Evolutionary conservation across 2,329 filamentous ascomycete genomes (phyloP).

Genomic region (Penicillium fuscoglaucum): DNA sequence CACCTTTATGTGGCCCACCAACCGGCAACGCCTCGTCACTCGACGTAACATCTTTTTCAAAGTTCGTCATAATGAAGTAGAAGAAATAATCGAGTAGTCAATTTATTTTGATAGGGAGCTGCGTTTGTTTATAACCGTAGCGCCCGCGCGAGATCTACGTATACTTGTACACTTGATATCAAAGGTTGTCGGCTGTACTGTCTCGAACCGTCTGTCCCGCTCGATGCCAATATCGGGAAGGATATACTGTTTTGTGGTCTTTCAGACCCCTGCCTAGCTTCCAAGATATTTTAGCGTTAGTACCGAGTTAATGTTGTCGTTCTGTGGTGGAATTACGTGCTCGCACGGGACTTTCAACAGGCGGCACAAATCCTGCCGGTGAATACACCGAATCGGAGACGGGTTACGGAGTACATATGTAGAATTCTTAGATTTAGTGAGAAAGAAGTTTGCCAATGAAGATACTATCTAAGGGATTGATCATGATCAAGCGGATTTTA

Average conservation of each 20-base stretch:
- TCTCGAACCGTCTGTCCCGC: conserved; percentile 1
- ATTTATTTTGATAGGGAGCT: neutral
- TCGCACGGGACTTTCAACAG: conserved; percentile 24
- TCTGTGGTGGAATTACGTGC: conserved; percentile 34
- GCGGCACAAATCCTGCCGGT: neutral
- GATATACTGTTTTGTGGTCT: neutral
- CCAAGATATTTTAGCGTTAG: neutral
- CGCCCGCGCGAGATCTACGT: neutral
- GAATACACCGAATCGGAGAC: neutral
- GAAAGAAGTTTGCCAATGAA: neutral
- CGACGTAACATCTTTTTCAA: conserved; percentile 18
- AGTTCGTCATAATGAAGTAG: conserved; percentile 12
- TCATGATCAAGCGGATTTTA: neutral
- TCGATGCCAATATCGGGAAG: conserved; percentile 17
- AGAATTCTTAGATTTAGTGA: neutral
- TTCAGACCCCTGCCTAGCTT: neutral
- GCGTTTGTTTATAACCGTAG: neutral
- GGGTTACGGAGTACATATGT: too few relatives aligned
- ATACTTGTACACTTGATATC: neutral
- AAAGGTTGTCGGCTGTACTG: neutral
- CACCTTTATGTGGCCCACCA: conserved; percentile 14
- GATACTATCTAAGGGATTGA: neutral
- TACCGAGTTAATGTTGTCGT: conserved; percentile 26
- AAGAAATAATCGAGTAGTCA: neutral
- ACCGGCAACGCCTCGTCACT: conserved; percentile 21